Conservation (phyloP, 2,329 filamentous ascomycete genomes). For the Pseudogymnoascus sp. region DNA sequence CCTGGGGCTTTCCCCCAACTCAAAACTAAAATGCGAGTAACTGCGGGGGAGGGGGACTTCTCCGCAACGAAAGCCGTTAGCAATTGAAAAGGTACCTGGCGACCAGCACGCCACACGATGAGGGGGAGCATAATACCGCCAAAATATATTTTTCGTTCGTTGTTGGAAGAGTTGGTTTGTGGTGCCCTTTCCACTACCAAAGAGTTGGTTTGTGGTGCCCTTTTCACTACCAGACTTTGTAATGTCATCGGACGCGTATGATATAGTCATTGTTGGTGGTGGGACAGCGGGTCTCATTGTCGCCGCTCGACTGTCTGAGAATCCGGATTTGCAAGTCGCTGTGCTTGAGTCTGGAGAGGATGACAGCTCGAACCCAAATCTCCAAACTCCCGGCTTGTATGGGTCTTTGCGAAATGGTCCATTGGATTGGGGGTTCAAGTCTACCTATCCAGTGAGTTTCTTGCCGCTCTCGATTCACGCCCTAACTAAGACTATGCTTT, state of each 20-base stretch:
- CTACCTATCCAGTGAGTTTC: conserved; percentile 28
- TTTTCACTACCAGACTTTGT: neutral
- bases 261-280: conserved; percentile 37
- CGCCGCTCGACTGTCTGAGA: conserved; percentile 34
- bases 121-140: neutral
- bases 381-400: conserved; percentile 31
- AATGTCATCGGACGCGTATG: conserved; percentile 15
- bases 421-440: conserved; percentile 34
- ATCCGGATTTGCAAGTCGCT: conserved; percentile 30
- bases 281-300: conserved; percentile 37
- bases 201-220: neutral
- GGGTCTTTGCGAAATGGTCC: conserved; percentile 24
- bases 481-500: neutral
- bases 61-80: neutral
- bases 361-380: conserved; percentile 28
- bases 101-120: neutral
- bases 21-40: neutral
- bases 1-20: neutral
- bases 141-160: neutral
- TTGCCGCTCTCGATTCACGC: neutral
- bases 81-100: neutral
- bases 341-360: conserved; percentile 36
- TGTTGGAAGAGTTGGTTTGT: neutral
- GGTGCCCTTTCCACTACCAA: neutral
- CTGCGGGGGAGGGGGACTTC: neutral